A percentile compares a stretch with the other conserved stretches of the same genome.
Evolutionary conservation across 1,284 basidiomycete genomes (phyloP).

Genomic region (Rhodotorula glutinis): DNA sequence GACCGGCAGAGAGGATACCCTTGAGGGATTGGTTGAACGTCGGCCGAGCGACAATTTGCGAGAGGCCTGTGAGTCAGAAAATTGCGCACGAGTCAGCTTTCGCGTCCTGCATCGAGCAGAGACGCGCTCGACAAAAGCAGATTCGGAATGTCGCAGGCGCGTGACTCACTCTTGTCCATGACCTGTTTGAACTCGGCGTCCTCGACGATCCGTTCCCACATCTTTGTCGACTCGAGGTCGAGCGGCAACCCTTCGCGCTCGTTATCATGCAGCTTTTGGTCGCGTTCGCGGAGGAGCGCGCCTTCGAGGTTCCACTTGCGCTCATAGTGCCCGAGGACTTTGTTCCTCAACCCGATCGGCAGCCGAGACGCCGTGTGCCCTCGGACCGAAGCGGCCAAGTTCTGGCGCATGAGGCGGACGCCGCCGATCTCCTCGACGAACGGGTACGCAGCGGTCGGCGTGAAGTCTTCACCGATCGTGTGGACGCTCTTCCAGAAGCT

Average conservation of each 20-base stretch:
- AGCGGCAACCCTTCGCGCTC: slow-evolving; percentile 47
- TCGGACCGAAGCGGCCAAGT: slow-evolving; percentile 62
- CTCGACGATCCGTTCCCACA: slow-evolving; percentile 69
- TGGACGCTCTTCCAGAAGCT: slow-evolving; percentile 40
- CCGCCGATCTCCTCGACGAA: slow-evolving; percentile 13
- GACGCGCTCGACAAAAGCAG: background rate
- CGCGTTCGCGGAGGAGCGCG: slow-evolving; percentile 25
- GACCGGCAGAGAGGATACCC: slow-evolving; percentile 77
- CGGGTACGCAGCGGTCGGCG: background rate
- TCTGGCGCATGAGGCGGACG: slow-evolving; percentile 56
- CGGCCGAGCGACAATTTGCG: slow-evolving; percentile 72
- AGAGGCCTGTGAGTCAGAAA: slow-evolving; percentile 28
- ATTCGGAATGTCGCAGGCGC: background rate
- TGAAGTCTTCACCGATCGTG: slow-evolving; percentile 32
- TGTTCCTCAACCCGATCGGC: slow-evolving; percentile 62
- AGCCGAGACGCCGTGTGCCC: slow-evolving; percentile 70
- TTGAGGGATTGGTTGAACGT: slow-evolving; percentile 81
- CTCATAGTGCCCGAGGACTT: slow-evolving; percentile 59
- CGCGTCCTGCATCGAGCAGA: too few relatives aligned
- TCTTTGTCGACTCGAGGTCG: slow-evolving; percentile 61
- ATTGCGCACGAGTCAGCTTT: background rate
- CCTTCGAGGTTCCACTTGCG: slow-evolving; percentile 39
- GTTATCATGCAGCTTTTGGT: slow-evolving; percentile 44
- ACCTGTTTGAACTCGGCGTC: slow-evolving; percentile 60
- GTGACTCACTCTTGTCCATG: slow-evolving; percentile 60